Evolutionary conservation across 1,284 basidiomycete species (phyloP).

Genomic region (Somion occarium): DNA sequence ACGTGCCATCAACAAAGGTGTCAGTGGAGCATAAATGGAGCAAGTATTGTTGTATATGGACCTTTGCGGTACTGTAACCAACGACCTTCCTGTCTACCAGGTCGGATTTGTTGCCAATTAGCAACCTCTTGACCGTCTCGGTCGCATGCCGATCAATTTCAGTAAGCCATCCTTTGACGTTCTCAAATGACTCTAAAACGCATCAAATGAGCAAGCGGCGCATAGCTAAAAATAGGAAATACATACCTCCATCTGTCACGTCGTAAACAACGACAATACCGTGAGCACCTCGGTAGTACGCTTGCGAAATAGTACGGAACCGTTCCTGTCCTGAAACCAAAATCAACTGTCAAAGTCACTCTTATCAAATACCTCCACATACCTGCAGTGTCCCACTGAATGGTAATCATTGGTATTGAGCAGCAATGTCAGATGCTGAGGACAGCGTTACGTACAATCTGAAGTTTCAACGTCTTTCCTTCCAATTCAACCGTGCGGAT

Average conservation of each 20-base stretch:
- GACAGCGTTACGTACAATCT: conserved; percentile 77
- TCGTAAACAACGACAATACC: conserved; percentile 99
- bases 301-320: conserved; percentile 96
- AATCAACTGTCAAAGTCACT: not conserved
- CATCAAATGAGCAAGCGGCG: too few species aligned
- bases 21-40: not conserved
- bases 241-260: conserved; percentile 96
- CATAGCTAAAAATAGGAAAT: too few species aligned
- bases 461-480: conserved; percentile 99
- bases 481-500: conserved; percentile 99
- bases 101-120: conserved; percentile 98
- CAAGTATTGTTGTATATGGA: conserved; percentile 24
- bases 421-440: conserved; percentile 1
- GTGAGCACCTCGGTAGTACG: conserved; percentile 95
- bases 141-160: conserved; percentile 99
- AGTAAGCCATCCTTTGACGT: conserved; percentile 99
- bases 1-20: not conserved
- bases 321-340: conserved; percentile 86
- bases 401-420: conserved; percentile 1
- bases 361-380: conserved; percentile 16
- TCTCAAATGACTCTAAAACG: conserved; percentile 69
- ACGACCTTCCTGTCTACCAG: conserved; percentile 97
- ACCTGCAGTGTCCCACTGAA: conserved; percentile 95
- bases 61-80: conserved; percentile 95
- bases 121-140: conserved; percentile 97